Evolutionary conservation across 495 filamentous ascomycete genomes (phyloP).

Genomic region (Bryoglossum gracile): DNA sequence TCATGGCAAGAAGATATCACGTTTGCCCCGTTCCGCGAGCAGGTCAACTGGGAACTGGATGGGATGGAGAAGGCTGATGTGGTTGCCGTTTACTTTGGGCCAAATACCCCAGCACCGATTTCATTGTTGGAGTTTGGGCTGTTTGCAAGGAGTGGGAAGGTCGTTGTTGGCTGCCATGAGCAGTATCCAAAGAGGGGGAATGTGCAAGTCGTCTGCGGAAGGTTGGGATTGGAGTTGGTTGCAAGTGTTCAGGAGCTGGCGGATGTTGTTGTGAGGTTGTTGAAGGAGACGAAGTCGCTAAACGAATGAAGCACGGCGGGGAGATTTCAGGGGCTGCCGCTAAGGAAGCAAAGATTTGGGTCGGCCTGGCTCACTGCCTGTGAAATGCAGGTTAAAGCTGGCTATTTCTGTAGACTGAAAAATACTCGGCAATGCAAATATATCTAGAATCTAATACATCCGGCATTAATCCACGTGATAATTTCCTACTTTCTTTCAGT

Average conservation of each 20-base stretch:
- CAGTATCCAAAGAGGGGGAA: conserved; percentile 51
- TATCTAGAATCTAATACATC: too few relatives aligned
- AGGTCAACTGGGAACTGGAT: conserved; percentile 54
- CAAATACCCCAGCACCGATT: conserved; percentile 37
- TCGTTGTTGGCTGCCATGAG: conserved; percentile 42
- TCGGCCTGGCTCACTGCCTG: too few relatives aligned
- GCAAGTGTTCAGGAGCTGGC: conserved; percentile 26
- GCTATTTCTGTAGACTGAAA: too few relatives aligned
- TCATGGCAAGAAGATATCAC: conserved; percentile 40
- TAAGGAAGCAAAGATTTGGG: too few relatives aligned
- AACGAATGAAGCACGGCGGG: too few relatives aligned
- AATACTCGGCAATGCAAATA: too few relatives aligned
- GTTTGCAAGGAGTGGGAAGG: conserved; percentile 36
- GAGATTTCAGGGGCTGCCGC: too few relatives aligned
- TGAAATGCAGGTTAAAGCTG: too few relatives aligned
- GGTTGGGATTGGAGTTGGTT: conserved; percentile 26
- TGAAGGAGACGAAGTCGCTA: too few relatives aligned
- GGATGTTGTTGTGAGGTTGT: conserved; percentile 16
- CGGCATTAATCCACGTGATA: too few relatives aligned
- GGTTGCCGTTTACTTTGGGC: conserved; percentile 49
- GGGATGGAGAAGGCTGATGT: conserved; percentile 44
- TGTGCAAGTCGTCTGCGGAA: conserved; percentile 45
- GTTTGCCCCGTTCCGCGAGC: conserved; percentile 38
- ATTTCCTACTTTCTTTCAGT: conserved; percentile 1
- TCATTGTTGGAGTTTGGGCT: conserved; percentile 48